Evolutionary conservation across 768 basidiomycete genomes (phyloP).

Genomic region (Pleurotus platypus): DNA sequence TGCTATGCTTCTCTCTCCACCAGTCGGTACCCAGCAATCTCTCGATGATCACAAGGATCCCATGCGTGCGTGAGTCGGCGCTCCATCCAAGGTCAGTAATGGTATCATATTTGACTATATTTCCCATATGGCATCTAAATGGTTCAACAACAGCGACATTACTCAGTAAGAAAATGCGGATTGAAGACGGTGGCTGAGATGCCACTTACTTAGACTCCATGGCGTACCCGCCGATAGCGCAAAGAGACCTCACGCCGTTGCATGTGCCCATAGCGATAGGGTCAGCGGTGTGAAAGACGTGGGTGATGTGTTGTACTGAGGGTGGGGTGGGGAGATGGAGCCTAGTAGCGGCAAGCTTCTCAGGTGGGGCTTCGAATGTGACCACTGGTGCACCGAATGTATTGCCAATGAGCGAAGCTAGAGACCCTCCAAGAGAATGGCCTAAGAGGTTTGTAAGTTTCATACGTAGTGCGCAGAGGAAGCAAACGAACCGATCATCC

Average conservation of each 20-base stretch:
- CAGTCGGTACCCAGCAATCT: conserved; percentile 33
- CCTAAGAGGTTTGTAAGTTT: conserved; percentile 17
- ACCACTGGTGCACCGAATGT: conserved; percentile 95
- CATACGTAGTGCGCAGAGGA: not conserved
- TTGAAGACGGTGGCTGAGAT: conserved; percentile 6
- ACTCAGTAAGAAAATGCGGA: not conserved
- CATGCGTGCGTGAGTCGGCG: conserved; percentile 69
- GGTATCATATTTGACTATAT: conserved; percentile 81
- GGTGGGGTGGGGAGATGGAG: conserved; percentile 89
- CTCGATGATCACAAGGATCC: conserved; percentile 69
- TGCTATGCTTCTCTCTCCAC: conserved; percentile 24
- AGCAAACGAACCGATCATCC: conserved; percentile 47
- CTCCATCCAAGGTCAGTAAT: conserved; percentile 78
- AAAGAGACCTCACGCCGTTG: conserved; percentile 58
- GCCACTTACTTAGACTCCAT: conserved; percentile 57
- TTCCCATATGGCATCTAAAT: conserved; percentile 81
- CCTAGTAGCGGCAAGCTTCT: conserved; percentile 65
- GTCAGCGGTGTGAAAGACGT: conserved; percentile 92
- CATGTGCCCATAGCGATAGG: conserved; percentile 88
- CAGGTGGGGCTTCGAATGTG: conserved; percentile 83
- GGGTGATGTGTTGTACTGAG: conserved; percentile 71
- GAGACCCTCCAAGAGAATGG: conserved; percentile 82
- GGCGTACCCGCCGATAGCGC: conserved; percentile 69
- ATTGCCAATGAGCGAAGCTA: conserved; percentile 79
- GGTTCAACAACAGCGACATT: not conserved